phyloP scores from a whole-genome alignment of 371 early-diverging fungal genomes.

The Rhizomucor miehei region DNA sequence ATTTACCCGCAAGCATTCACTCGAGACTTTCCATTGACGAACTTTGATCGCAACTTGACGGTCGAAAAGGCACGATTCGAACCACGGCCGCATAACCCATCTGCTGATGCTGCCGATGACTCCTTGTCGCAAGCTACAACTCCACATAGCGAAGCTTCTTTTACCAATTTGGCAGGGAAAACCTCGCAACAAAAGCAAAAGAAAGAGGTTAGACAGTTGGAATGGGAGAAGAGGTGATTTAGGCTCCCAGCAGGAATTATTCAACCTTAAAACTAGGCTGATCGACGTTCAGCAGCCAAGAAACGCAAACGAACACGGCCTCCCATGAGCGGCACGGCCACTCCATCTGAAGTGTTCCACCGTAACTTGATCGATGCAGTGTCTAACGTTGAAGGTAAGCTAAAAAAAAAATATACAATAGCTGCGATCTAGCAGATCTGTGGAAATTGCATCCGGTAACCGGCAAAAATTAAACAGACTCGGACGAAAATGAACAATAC shows the following conservation, averaged over 20 bases:
- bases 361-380: constrained; percentile 35
- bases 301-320: constrained; percentile 29
- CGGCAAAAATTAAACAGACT: constrained; percentile 20
- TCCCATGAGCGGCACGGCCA: constrained; percentile 27
- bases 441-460: neutral
- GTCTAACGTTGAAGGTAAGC: constrained; percentile 35
- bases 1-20: constrained; percentile 23
- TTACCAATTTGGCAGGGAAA: too few relatives aligned
- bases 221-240: too few relatives aligned
- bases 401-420: neutral
- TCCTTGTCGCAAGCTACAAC: constrained; percentile 12
- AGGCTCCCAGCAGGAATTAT: too few relatives aligned
- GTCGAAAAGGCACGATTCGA: constrained; percentile 41
- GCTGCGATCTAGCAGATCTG: neutral
- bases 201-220: too few relatives aligned
- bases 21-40: constrained; percentile 22
- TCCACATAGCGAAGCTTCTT: neutral
- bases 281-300: constrained; percentile 11
- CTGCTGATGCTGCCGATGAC: neutral
- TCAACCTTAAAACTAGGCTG: constrained; percentile 8
- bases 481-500: constrained; percentile 49
- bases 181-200: too few relatives aligned
- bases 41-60: constrained; percentile 35
- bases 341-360: constrained; percentile 38
- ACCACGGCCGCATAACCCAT: constrained; percentile 18